phyloP scores from a whole-genome alignment of 306 rosid genomes.

The Trifolium dubium region DNA sequence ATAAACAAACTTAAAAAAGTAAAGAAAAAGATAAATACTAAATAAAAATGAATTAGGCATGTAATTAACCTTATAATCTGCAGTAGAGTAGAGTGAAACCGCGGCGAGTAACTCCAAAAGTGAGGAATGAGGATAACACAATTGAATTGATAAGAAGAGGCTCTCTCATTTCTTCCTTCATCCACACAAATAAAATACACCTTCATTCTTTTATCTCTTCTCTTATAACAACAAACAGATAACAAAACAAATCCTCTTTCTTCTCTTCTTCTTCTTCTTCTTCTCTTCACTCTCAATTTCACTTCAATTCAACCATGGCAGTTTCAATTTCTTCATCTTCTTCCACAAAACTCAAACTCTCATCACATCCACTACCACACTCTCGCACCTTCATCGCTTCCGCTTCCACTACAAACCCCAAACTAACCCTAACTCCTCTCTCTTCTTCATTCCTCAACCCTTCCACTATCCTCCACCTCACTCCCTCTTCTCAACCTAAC shows the following conservation, averaged over 20 bases:
- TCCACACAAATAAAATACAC: slow-evolving; percentile 1
- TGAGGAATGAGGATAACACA: slow-evolving; percentile 1
- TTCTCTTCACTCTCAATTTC: background rate
- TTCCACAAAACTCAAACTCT: slow-evolving; percentile 47
- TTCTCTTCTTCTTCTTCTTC: no score
- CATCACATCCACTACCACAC: no score
- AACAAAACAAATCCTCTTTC: slow-evolving; percentile 14
- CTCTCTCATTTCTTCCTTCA: background rate
- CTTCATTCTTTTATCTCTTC: background rate
- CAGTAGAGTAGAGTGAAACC: no score
- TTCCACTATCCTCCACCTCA: slow-evolving; percentile 63
- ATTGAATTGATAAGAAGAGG: slow-evolving; percentile 23
- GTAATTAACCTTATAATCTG: no score
- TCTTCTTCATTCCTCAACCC: slow-evolving; percentile 71
- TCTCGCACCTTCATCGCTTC: background rate
- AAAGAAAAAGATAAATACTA: no score
- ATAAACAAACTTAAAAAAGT: no score
- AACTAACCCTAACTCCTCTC: slow-evolving; percentile 50
- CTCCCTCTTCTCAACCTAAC: slow-evolving; percentile 36
- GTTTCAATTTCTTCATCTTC: slow-evolving; percentile 42
- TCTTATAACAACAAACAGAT: background rate
- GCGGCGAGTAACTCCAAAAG: background rate
- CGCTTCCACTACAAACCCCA: slow-evolving; percentile 1
- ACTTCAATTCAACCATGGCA: slow-evolving; percentile 50
- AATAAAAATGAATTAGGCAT: no score